Conservation (phyloP, 2,329 filamentous ascomycete species). For the Penicillium sp. region DNA sequence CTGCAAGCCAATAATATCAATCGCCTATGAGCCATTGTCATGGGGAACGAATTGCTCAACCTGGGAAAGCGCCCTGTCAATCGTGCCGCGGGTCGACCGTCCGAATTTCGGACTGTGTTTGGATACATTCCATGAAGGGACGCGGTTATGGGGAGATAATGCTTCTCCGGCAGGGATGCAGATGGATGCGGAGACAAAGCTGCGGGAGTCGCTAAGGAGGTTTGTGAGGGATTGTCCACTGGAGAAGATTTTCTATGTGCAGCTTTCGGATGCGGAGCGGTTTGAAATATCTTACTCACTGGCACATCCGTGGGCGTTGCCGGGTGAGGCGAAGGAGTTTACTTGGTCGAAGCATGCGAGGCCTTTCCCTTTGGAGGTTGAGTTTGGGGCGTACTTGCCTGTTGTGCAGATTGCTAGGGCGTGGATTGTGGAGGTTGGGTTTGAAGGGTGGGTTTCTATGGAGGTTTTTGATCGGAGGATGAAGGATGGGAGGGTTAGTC, state of each 20-base stretch:
- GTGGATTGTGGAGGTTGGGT: slow-evolving; percentile 32
- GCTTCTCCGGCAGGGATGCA: slow-evolving; percentile 24
- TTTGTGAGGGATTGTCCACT: slow-evolving; percentile 20
- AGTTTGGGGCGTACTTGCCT: slow-evolving; percentile 29
- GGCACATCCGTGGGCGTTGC: slow-evolving; percentile 30
- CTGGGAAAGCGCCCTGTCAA: slow-evolving; percentile 33
- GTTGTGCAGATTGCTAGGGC: slow-evolving; percentile 26
- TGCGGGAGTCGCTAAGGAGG: slow-evolving; percentile 25
- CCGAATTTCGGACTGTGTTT: slow-evolving; percentile 40
- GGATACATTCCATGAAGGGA: slow-evolving; percentile 38
- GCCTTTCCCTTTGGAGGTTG: slow-evolving; percentile 32
- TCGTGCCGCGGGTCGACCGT: slow-evolving; percentile 29
- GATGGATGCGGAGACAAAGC: slow-evolving; percentile 15
- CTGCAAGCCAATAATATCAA: slow-evolving; percentile 21
- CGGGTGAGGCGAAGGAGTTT: slow-evolving; percentile 29
- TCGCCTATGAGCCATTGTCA: slow-evolving; percentile 38
- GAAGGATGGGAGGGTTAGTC: slow-evolving; percentile 1
- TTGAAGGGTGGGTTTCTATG: slow-evolving; percentile 33
- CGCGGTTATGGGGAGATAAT: slow-evolving; percentile 34
- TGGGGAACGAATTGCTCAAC: slow-evolving; percentile 34
- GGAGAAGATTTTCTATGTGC: slow-evolving; percentile 37
- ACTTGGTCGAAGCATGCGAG: slow-evolving; percentile 32
- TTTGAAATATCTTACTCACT: slow-evolving; percentile 32
- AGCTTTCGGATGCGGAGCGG: slow-evolving; percentile 37
- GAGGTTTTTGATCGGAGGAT: slow-evolving; percentile 31